Percentiles rank a stretch among this genome's conserved stretches.
These are phyloP conservation scores for Lanmaoa pseudosensibilis DNA, from an alignment of 768 basidiomycete genomes.

Conservation along the genomic window DNA sequence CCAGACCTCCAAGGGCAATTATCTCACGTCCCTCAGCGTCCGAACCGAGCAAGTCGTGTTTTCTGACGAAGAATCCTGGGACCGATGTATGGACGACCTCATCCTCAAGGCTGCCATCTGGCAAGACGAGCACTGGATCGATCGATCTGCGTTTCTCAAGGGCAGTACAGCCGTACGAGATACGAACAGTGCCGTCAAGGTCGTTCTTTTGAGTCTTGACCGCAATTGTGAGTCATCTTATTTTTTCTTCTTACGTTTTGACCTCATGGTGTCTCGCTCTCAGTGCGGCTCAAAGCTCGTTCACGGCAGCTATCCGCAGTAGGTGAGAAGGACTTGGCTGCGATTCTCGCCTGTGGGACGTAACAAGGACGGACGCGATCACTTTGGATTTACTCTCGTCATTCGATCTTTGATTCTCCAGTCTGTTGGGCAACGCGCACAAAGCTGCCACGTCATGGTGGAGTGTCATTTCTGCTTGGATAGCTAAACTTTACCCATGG, in stretches of 20 bases:
- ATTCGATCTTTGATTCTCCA: background rate
- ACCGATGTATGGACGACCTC: conserved; percentile 90
- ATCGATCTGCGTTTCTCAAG: conserved; percentile 74
- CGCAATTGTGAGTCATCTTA: conserved; percentile 70
- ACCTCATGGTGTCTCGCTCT: conserved; percentile 7
- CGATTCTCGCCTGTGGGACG: conserved; percentile 50
- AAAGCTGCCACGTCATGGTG: conserved; percentile 3
- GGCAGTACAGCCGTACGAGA: conserved; percentile 34
- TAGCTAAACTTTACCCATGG: conserved; percentile 20
- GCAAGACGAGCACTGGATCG: conserved; percentile 91
- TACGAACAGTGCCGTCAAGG: conserved; percentile 61
- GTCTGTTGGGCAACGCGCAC: conserved; percentile 2
- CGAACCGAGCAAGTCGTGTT: conserved; percentile 86
- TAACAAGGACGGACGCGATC: conserved; percentile 11
- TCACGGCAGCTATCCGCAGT: conserved; percentile 83
- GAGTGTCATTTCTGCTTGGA: conserved; percentile 11
- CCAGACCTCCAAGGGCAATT: conserved; percentile 94
- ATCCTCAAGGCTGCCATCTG: conserved; percentile 91
- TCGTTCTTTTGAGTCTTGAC: conserved; percentile 87
- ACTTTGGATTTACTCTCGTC: background rate
- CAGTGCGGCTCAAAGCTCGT: conserved; percentile 89
- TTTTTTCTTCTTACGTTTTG: conserved; percentile 10
- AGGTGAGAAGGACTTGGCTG: conserved; percentile 81
- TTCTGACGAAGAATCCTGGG: conserved; percentile 45
- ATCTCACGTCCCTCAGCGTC: conserved; percentile 77